Conservation (phyloP, 2,329 filamentous ascomycete genomes). For the Balansia obtecta region DNA sequence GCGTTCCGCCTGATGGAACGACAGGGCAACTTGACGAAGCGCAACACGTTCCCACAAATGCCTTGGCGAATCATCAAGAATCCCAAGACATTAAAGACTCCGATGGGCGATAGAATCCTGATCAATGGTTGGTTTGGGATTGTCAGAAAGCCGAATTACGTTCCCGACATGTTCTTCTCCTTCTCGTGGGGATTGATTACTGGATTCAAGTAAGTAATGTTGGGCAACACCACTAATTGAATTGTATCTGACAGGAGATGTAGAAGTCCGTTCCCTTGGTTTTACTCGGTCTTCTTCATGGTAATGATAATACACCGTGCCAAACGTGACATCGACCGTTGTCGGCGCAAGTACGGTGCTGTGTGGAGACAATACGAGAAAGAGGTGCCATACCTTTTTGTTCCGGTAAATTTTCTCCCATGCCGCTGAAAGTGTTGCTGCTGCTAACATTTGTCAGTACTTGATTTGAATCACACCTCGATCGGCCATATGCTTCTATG, state of each 20-base stretch:
- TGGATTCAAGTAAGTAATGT: constrained; percentile 27
- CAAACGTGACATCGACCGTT: constrained; percentile 62
- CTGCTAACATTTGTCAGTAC: not conserved
- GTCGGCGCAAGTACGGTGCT: constrained; percentile 68
- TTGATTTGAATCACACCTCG: not conserved
- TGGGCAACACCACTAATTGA: not conserved
- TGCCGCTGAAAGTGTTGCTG: not conserved
- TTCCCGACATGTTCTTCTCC: constrained; percentile 36
- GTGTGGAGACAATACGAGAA: constrained; percentile 71
- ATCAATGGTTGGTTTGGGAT: constrained; percentile 75
- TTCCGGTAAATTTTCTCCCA: constrained; percentile 40
- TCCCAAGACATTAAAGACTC: constrained; percentile 63
- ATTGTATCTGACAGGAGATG: constrained; percentile 5
- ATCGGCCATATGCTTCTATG: not conserved
- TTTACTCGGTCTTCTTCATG: constrained; percentile 75
- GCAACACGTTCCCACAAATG: constrained; percentile 80
- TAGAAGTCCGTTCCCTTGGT: constrained; percentile 74
- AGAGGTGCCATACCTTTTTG: constrained; percentile 71
- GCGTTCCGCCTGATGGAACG: constrained; percentile 73
- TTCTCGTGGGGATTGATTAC: constrained; percentile 39
- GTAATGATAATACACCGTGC: constrained; percentile 75
- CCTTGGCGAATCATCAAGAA: constrained; percentile 77
- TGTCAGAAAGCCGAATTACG: constrained; percentile 52
- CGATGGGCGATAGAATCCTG: constrained; percentile 57
- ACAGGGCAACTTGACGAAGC: constrained; percentile 49